Evolutionary conservation across 169 alveolate species (phyloP).

Genomic region (Plasmodium coatneyi): DNA sequence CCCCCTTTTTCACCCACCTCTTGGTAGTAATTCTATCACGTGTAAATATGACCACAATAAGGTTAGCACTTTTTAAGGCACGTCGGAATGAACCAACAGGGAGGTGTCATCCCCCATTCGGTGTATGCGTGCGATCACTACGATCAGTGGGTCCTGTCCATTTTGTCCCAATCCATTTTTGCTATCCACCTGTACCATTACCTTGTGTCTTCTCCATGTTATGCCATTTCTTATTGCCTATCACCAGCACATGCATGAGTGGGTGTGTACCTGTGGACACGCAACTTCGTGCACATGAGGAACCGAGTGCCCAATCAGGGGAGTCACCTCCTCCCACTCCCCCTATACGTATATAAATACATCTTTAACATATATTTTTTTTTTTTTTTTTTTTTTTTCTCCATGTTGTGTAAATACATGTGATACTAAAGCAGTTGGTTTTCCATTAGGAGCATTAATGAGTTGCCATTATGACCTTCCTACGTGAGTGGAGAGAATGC

Average conservation of each 20-base stretch:
- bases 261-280: not conserved
- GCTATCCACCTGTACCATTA: not conserved
- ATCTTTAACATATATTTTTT: constrained; percentile 23
- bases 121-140: not conserved
- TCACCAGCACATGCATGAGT: not conserved
- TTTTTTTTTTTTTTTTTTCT: constrained; percentile 29
- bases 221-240: not conserved
- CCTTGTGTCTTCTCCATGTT: not conserved
- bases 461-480: constrained; percentile 43
- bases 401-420: not conserved
- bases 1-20: constrained; percentile 20
- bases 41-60: constrained; percentile 77
- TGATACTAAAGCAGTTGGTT: constrained; percentile 73
- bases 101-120: not conserved
- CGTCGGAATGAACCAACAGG: not conserved
- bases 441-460: constrained; percentile 77
- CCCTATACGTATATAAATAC: not conserved
- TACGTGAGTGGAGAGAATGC: constrained; percentile 2
- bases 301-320: not conserved
- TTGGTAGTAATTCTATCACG: constrained; percentile 76
- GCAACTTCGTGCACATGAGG: not conserved
- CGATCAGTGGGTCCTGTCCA: not conserved
- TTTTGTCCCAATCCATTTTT: not conserved
- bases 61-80: constrained; percentile 64
- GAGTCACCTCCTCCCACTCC: not conserved